These are phyloP conservation scores for Metschnikowia koreensis DNA, from an alignment of 805 yeast species.

Conservation along the genomic window DNA sequence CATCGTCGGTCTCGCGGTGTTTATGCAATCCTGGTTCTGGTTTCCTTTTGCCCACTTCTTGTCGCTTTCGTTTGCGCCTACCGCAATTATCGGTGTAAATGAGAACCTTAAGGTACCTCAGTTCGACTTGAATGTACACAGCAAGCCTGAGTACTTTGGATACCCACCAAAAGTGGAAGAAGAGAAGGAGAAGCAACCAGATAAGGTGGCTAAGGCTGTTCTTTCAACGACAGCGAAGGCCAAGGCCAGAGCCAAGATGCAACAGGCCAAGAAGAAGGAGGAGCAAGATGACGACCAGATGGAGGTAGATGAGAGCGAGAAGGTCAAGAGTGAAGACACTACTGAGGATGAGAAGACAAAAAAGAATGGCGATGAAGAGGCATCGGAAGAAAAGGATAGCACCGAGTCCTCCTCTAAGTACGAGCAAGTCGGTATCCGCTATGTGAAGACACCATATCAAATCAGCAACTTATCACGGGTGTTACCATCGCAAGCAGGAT, in stretches of 20 bases:
- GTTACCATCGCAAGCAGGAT: slow-evolving; percentile 82
- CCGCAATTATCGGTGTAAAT: slow-evolving; percentile 82
- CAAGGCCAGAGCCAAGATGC: slow-evolving; percentile 83
- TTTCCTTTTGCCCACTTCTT: slow-evolving; percentile 94
- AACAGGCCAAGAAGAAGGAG: slow-evolving; percentile 51
- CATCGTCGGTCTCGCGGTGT: slow-evolving; percentile 85
- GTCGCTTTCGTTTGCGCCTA: slow-evolving; percentile 88
- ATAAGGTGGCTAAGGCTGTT: slow-evolving; percentile 88
- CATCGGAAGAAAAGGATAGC: slow-evolving; percentile 33
- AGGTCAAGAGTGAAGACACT: slow-evolving; percentile 3
- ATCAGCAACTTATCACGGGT: slow-evolving; percentile 83
- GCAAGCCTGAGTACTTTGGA: slow-evolving; percentile 74
- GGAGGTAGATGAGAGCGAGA: slow-evolving; percentile 38
- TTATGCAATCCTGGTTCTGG: slow-evolving; percentile 98
- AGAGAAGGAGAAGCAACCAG: slow-evolving; percentile 76
- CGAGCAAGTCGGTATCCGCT: slow-evolving; percentile 46
- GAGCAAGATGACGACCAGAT: slow-evolving; percentile 44
- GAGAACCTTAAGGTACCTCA: slow-evolving; percentile 85
- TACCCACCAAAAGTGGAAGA: slow-evolving; percentile 89
- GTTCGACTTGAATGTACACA: slow-evolving; percentile 75
- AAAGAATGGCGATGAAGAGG: slow-evolving; percentile 15
- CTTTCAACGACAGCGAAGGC: slow-evolving; percentile 91
- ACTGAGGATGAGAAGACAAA: slow-evolving; percentile 14
- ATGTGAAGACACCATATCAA: slow-evolving; percentile 63
- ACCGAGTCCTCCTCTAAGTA: slow-evolving; percentile 23